Evolutionary conservation across 805 yeast genomes (phyloP).

Genomic region (Metschnikowia lochheadii): DNA sequence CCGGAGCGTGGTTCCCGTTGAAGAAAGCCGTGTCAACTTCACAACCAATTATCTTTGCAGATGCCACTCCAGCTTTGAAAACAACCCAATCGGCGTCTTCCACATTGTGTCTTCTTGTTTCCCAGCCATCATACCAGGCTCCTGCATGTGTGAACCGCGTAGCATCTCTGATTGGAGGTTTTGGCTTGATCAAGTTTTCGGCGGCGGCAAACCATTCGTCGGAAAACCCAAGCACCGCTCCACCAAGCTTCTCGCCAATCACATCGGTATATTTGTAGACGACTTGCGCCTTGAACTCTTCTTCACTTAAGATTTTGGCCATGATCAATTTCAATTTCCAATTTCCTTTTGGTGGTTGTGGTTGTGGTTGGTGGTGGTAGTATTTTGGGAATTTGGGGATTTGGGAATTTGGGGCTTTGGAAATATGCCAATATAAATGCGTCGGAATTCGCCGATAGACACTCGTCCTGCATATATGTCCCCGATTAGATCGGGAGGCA

Average conservation of each 20-base stretch:
- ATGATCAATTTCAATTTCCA: conserved; percentile 8
- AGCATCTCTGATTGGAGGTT: conserved; percentile 75
- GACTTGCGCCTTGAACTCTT: conserved; percentile 43
- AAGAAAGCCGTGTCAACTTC: conserved; percentile 93
- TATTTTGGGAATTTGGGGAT: too few species aligned
- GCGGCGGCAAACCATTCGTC: conserved; percentile 98
- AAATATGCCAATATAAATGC: background rate
- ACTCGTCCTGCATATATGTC: too few species aligned
- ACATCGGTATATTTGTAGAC: conserved; percentile 67
- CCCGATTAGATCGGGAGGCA: background rate
- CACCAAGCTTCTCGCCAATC: conserved; percentile 80
- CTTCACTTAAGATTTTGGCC: conserved; percentile 18
- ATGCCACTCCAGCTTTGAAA: conserved; percentile 74
- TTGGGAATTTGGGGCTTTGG: background rate
- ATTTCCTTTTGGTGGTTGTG: background rate
- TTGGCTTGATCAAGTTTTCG: conserved; percentile 75
- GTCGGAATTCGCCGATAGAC: background rate
- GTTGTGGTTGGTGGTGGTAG: too few species aligned
- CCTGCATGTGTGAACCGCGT: conserved; percentile 79
- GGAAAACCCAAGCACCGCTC: conserved; percentile 60
- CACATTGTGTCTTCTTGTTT: conserved; percentile 88
- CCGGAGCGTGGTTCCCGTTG: conserved; percentile 94
- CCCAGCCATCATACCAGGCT: conserved; percentile 99
- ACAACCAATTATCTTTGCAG: conserved; percentile 74
- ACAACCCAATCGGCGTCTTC: conserved; percentile 86